Conservation (phyloP, 768 basidiomycete species). For the Phanerochaete sordida region DNA sequence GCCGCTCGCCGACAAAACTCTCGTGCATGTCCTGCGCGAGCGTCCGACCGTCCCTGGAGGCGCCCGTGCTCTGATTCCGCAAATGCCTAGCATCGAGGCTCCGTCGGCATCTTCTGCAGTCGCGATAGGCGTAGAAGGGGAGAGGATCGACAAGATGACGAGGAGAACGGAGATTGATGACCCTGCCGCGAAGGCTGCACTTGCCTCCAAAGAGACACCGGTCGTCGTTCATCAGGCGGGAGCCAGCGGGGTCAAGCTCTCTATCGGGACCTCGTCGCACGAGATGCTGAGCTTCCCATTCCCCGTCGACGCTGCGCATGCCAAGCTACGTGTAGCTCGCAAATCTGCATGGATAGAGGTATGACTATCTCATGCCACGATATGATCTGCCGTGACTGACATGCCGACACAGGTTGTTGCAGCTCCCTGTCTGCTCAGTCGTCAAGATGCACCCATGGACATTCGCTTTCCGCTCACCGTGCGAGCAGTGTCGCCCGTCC, state of each 20-base stretch:
- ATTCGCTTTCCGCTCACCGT: neutral
- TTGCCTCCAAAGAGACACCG: neutral
- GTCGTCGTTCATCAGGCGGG: neutral
- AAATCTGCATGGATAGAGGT: conserved; percentile 4
- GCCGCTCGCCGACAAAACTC: neutral
- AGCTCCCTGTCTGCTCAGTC: neutral
- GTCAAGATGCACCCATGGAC: neutral
- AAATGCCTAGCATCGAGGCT: neutral
- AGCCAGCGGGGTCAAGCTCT: neutral
- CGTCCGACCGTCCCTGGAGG: neutral
- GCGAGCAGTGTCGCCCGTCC: neutral
- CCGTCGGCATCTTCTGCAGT: too few species aligned
- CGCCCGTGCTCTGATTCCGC: neutral
- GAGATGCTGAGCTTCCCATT: neutral
- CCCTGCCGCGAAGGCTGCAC: neutral
- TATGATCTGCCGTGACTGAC: neutral
- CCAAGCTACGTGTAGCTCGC: neutral
- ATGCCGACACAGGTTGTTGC: neutral
- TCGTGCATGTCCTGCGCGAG: neutral
- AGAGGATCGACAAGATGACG: neutral
- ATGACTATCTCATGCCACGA: neutral
- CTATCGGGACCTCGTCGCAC: neutral
- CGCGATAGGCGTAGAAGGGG: neutral
- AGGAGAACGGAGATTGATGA: neutral
- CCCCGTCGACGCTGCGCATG: neutral